Conservation (phyloP, 2,329 filamentous ascomycete genomes). For the Malbranchea cinnamomea region DNA sequence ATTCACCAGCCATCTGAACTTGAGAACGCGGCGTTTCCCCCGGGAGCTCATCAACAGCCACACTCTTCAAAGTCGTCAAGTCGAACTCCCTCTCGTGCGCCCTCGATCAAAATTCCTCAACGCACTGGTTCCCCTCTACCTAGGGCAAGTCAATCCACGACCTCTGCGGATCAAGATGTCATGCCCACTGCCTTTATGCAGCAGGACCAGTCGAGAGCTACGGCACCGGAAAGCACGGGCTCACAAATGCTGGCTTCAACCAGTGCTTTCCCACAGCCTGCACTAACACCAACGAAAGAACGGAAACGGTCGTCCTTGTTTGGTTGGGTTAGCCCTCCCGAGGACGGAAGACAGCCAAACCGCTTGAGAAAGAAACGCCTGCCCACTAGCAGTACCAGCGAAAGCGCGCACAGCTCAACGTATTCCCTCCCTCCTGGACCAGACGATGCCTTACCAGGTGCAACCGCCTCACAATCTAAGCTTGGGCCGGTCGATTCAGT, state of each 20-base stretch:
- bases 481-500: constrained; percentile 16
- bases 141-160: too few relatives aligned
- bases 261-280: constrained; percentile 25
- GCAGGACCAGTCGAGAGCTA: too few relatives aligned
- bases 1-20: constrained; percentile 5
- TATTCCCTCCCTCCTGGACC: constrained; percentile 47
- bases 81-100: constrained; percentile 13
- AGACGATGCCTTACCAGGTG: constrained; percentile 32
- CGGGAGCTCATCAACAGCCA: constrained; percentile 24
- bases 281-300: constrained; percentile 47
- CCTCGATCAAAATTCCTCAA: too few relatives aligned
- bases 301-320: constrained; percentile 56
- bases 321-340: constrained; percentile 47
- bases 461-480: too few relatives aligned
- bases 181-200: too few relatives aligned
- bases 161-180: too few relatives aligned
- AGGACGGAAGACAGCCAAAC: constrained; percentile 58
- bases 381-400: constrained; percentile 60
- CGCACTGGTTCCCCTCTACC: too few relatives aligned
- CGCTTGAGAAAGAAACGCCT: constrained; percentile 76
- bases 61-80: too few relatives aligned
- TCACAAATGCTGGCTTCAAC: constrained; percentile 33
- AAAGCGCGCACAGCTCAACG: constrained; percentile 80
- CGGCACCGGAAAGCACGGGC: too few relatives aligned
- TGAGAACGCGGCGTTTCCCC: constrained; percentile 20